Evolutionary conservation across 345 rosid species (phyloP), one percentile per base, ranked within the genome.

Genomic region (Clausena lansium): DNA sequence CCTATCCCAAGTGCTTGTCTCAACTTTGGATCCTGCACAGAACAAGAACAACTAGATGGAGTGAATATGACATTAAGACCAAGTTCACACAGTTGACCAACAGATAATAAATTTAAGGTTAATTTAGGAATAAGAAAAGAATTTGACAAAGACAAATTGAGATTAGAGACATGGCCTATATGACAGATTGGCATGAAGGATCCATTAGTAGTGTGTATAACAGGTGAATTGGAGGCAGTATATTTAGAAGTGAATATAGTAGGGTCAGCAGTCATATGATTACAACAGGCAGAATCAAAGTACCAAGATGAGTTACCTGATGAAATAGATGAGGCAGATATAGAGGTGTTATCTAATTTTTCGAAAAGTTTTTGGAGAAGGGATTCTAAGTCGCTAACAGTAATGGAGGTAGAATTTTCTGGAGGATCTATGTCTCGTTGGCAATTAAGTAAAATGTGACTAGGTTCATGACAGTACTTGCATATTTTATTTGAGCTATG

Each of bases 51-150:
- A n/a, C 58, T 45, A 33, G 13, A 45, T 13, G 45, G 2, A 55
- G 70, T 70, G 19, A 78, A 73, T 15, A 22, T 4, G 22, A 67
- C 4, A 7, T 27, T 45, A 14, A 78, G 39, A 4, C 61, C 30
- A 9, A 28, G 45, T 22, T 78, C 76, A 70, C 68, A 78, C 1
- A 82, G 39, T 17, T 74, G 54, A 7, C 62, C 76, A 20, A 65
- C 59, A 0, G 7, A 81, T 6, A 77, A 25, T n/a, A 81, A 57
- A 58, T 76, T 81, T 9, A 77, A n/a, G 19, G 70, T 35, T 5
- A 50, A 17, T 28, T 80, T 80, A 4, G 64, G 71, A 6, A 75
- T 41, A 9, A 50, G 6, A 67, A 8, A 25, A 27, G 75, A 0
- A 30, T 70, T 11, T 4, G 17, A 4, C 9, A 50, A 11, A 13